These are phyloP conservation scores for Ceratobasidium sp. DNA, from an alignment of 1,284 basidiomycete genomes.

Conservation along the genomic window DNA sequence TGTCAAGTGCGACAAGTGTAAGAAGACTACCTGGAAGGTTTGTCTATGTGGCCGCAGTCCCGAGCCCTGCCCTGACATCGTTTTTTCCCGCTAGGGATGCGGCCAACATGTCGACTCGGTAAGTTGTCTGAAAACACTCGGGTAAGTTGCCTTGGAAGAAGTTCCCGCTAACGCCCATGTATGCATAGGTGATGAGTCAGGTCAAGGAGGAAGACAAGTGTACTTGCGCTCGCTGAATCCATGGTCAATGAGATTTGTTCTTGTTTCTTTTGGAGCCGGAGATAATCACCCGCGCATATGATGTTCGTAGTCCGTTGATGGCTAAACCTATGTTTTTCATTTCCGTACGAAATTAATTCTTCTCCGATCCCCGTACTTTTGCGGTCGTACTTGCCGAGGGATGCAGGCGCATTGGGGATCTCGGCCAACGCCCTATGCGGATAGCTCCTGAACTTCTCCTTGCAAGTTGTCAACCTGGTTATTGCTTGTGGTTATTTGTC, in stretches of 20 bases:
- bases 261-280: constrained; percentile 22
- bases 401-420: neutral
- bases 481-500: no score
- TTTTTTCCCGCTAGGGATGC: constrained; percentile 67
- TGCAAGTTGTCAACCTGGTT: no score
- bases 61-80: constrained; percentile 15
- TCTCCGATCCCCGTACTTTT: neutral
- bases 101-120: constrained; percentile 73
- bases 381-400: neutral
- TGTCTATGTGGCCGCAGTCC: constrained; percentile 53
- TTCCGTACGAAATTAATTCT: constrained; percentile 16
- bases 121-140: constrained; percentile 55
- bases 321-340: constrained; percentile 8
- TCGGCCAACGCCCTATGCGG: neutral
- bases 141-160: constrained; percentile 47
- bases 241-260: constrained; percentile 34
- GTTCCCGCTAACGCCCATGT: constrained; percentile 48
- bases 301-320: no score
- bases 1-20: constrained; percentile 71
- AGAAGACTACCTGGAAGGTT: constrained; percentile 81
- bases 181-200: constrained; percentile 70
- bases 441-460: no score
- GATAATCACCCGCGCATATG: neutral
- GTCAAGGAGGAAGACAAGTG: constrained; percentile 79
- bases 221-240: constrained; percentile 63